Evolutionary conservation across 306 rosid species (phyloP), one percentile per base, ranked within the genome.

Genomic region (Casuarina glauca): DNA sequence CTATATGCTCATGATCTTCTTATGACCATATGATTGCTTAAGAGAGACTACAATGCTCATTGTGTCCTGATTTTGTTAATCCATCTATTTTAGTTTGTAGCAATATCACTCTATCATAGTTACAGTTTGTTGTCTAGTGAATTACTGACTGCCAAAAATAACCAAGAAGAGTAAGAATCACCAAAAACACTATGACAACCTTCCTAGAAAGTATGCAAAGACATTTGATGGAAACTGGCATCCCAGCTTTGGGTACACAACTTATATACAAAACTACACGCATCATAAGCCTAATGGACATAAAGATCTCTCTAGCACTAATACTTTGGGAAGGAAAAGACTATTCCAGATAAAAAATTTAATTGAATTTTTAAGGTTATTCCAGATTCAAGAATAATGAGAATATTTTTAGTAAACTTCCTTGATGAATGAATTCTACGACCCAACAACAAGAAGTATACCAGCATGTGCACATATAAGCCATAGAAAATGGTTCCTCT

Each of bases 381-480:
- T 10, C 12, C 8, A 36, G n/a, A 49, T 39, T 42, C 20, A 62
- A 66, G 8, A 76, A 63, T 19, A 50, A 51, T 20, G 32, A 44
- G 19, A 46, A 58, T 19, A 58, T 38, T 19, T 19, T 20, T 20
- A 20, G 4, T 20, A 58, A 58, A 58, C 20, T 13, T 58, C 64
- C 39, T 19, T 58, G 80, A 74, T 74, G 49, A 58, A 45, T 46
- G 55, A 79, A 10, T 3, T 5, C 58, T 15, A 52, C 35, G 69
- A 66, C 71, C 4, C 9, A 45, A 71, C 43, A 48, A 64, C 74
- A 50, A 51, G 39, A 76, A 64, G 62, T 82, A 58, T 81, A 90
- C 96, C 93, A 74, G 87, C 78, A 82, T 81, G 81, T 58, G 86
- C 95, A 70, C 78, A 85, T 57, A 90, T 38, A 55, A 88, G 75